Evolutionary conservation across 371 early-diverging fungal species (phyloP), one percentile per base, ranked within the genome.

Genomic region (Chytridium lagenaria): DNA sequence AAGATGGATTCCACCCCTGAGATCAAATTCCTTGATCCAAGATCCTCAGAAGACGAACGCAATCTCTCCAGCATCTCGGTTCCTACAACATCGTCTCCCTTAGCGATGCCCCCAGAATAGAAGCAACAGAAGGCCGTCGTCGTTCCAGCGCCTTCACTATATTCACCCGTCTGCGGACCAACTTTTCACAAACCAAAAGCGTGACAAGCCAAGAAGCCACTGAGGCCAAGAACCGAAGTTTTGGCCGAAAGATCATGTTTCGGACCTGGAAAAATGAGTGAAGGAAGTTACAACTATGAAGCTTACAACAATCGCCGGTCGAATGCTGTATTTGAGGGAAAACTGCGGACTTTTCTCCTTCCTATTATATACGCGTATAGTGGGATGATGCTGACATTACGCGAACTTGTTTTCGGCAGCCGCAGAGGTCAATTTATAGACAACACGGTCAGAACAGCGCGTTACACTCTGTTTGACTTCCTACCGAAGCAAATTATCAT

Each of bases 401-500:
- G 23, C 5, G 34, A 33, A 15, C 10, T 30, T 34, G 31, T 61
- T 7, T 34, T 61, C 61, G 61, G 61, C 5, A 61, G 26, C 19
- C 7, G 34, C 2, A 44, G 44, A 34, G 71, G 67, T 23, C 59
- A 51, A 1, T 81, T 76, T 49, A 66, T 73, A 7, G 77, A 71
- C 77, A 95, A 95, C 78, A 85, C 87, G 33, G 87, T 95, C 68
- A 89, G 82, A 61, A 95, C 92, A 39, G 91, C 94, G 59, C 95
- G 91, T 83, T 98, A 92, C 83, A 94, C 92, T 50, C 80, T 89
- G 15, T 68, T 92, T 33, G 90, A 91, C 0, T 99, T 98, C 81
- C 67, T 99, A 59, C 99, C 99, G 23, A 91, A 92, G 71, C 95
- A 98, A 75, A 78, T 98, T 22, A 89, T 92, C 59, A 93, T 93